These are phyloP conservation scores for Paramecium caudatum DNA, from an alignment of 73 alveolate genomes.

Conservation along the genomic window DNA sequence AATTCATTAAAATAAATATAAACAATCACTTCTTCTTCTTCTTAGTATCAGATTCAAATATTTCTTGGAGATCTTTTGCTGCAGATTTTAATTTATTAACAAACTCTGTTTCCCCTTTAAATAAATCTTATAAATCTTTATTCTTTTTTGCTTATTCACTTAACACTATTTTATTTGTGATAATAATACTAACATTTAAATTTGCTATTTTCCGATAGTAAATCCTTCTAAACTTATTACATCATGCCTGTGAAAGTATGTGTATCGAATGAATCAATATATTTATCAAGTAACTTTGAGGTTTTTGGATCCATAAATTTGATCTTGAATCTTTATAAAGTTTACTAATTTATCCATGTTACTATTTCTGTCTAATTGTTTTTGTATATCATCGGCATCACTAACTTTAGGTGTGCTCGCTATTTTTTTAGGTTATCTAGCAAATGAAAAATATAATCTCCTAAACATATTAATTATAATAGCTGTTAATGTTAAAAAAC, in stretches of 20 bases:
- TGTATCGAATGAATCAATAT: neutral
- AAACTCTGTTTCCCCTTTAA: neutral
- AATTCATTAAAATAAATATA: too few relatives aligned
- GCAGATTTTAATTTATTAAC: too few relatives aligned
- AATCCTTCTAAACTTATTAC: neutral
- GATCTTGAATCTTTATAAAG: neutral
- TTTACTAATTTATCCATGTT: slow-evolving; percentile 19
- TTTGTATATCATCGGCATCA: too few relatives aligned
- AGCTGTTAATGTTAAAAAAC: too few relatives aligned
- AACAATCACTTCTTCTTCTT: too few relatives aligned
- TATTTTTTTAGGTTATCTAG: too few relatives aligned
- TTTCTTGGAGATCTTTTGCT: too few relatives aligned
- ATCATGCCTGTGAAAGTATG: neutral
- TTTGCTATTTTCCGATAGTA: neutral
- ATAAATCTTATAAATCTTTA: neutral
- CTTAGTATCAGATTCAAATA: too few relatives aligned
- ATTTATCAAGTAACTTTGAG: neutral
- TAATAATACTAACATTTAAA: slow-evolving; percentile 14
- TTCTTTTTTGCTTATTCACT: slow-evolving; percentile 2
- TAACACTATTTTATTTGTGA: slow-evolving; percentile 34
- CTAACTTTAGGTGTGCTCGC: too few relatives aligned
- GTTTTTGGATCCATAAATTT: slow-evolving; percentile 20
- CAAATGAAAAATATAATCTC: too few relatives aligned
- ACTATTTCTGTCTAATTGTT: neutral
- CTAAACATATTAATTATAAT: too few relatives aligned